Evolutionary conservation across 2,329 filamentous ascomycete genomes (phyloP), one percentile per base, ranked within the genome.

Genomic region (Exophiala bonariae): DNA sequence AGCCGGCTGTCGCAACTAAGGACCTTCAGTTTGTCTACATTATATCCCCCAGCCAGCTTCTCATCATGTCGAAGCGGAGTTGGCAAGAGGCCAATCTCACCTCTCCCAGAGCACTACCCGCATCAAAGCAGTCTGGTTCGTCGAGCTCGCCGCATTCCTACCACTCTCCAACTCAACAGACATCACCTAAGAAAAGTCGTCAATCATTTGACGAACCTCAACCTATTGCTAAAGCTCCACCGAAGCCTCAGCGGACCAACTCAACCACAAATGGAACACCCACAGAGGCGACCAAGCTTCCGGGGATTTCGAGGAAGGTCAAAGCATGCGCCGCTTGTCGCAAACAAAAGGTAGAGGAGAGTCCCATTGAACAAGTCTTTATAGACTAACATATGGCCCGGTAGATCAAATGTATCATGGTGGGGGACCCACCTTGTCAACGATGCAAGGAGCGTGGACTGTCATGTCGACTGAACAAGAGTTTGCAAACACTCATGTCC

Each of bases 281-380:
- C 14, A 38, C 26, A 11, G 55, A 56, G 17, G 39, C 32, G 4
- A 26, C 22, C n/a, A 59, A 52, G 35, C 37, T 59, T 23, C 57
- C 57, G 4, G 56, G 57, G 17, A 72, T 73, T 28, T 72, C 69
- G 18, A 66, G 70, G 48, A 68, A 69, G 55, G 70, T 72, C 57
- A 67, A 70, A 33, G 76, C 76, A 20, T 79, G 76, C 57, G 76
- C 75, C 8, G 72, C 76, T 52, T 78, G 76, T 58, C 72, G 76
- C 50, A 73, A 75, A 47, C 75, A 78, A 52, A 78, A 79, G 61
- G 76, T 78, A 37, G 23, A n/a, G n/a, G n/a, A n/a, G n/a, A 48
- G 8, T 19, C 28, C 23, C 26, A 35, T 16, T 8, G 4, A 28
- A 4, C 17, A 7, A 11, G 10, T 4, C 19, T 18, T 19, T 2